Percentiles rank a stretch among this genome's conserved stretches.
Conservation (phyloP, 2,329 filamentous ascomycete genomes). For the Hypocrella siamensis region DNA sequence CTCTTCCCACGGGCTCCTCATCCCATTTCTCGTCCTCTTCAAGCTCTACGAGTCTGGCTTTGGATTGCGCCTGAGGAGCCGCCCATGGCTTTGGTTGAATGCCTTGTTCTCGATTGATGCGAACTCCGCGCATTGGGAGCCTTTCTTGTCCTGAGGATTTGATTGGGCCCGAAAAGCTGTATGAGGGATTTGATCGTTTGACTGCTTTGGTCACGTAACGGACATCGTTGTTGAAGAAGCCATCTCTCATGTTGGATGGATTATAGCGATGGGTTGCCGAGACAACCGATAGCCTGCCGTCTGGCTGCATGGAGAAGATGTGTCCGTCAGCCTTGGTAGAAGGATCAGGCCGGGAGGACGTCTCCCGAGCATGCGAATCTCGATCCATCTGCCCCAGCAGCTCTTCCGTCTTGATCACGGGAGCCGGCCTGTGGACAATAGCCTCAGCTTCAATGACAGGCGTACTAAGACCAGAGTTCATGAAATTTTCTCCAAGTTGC, state of each 20-base stretch:
- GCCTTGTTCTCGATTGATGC: slow-evolving; percentile 3
- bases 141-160: slow-evolving; percentile 11
- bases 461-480: slow-evolving; percentile 22
- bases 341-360: slow-evolving; percentile 1
- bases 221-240: slow-evolving; percentile 12
- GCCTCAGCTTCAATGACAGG: slow-evolving; percentile 15
- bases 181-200: slow-evolving; percentile 6
- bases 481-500: slow-evolving; percentile 22
- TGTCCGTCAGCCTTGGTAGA: slow-evolving; percentile 1
- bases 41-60: slow-evolving; percentile 5
- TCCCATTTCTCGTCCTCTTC: slow-evolving; percentile 9
- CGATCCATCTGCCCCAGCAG: slow-evolving; percentile 1
- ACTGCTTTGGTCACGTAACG: not conserved
- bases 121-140: slow-evolving; percentile 21
- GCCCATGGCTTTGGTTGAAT: not conserved
- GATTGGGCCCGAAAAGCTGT: slow-evolving; percentile 8
- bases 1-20: slow-evolving; percentile 6
- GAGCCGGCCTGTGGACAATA: slow-evolving; percentile 3
- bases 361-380: slow-evolving; percentile 1
- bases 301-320: slow-evolving; percentile 2
- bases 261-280: slow-evolving; percentile 10
- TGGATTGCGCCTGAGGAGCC: slow-evolving; percentile 1
- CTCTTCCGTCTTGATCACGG: slow-evolving; percentile 3
- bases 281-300: slow-evolving; percentile 15
- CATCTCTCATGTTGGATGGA: slow-evolving; percentile 15